These are phyloP conservation scores for Cyberlindnera bimundalis DNA, from an alignment of 805 yeast genomes.

Conservation along the genomic window DNA sequence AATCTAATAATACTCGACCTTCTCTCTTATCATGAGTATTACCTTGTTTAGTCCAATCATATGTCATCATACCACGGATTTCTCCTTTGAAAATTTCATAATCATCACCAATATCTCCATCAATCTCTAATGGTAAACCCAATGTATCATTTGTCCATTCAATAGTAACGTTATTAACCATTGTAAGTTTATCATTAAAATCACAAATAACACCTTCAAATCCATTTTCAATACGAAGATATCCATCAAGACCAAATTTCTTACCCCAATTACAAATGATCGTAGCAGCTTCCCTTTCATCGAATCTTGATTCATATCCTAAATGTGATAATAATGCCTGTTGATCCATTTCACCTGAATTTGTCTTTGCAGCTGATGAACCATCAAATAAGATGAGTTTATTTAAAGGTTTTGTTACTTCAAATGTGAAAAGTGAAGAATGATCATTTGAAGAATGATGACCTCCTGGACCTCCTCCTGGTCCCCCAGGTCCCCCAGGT, in stretches of 20 bases:
- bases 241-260: conserved; percentile 54
- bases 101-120: conserved; percentile 8
- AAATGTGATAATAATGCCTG: conserved; percentile 41
- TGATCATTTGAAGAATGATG: conserved; percentile 6
- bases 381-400: conserved; percentile 57
- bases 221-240: conserved; percentile 55
- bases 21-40: conserved; percentile 46
- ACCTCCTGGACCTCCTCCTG: too few species aligned
- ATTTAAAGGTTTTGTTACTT: conserved; percentile 43
- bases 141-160: conserved; percentile 35
- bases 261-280: conserved; percentile 50
- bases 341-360: conserved; percentile 60
- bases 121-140: conserved; percentile 10
- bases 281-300: conserved; percentile 46
- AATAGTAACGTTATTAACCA: conserved; percentile 44
- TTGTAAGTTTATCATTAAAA: conserved; percentile 43
- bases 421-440: conserved; percentile 41
- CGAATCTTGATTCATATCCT: conserved; percentile 28
- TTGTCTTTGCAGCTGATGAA: conserved; percentile 61
- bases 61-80: conserved; percentile 32
- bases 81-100: conserved; percentile 19
- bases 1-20: conserved; percentile 46
- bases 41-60: conserved; percentile 47
- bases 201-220: conserved; percentile 62
- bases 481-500: not conserved